These are phyloP conservation scores for Amoebophrya sp. DNA, from an alignment of 169 alveolate genomes.

Conservation along the genomic window DNA sequence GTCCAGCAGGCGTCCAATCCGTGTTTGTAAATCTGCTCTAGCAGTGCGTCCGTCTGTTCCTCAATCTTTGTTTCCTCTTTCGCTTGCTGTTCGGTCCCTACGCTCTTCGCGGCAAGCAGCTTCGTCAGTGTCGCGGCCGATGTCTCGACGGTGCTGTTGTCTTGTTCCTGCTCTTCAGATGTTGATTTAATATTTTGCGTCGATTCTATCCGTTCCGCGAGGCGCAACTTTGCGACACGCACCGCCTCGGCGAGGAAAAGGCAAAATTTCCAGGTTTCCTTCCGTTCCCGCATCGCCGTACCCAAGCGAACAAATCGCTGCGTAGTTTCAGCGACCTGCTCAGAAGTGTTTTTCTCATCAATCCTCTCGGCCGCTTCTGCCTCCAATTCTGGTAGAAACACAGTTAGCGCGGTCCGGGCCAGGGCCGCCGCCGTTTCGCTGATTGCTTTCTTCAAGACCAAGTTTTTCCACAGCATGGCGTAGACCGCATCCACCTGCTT, in stretches of 20 bases:
- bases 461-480: not conserved
- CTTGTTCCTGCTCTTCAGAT: too few relatives aligned
- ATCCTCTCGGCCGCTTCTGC: not conserved
- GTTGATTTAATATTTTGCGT: too few relatives aligned
- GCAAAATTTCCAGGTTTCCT: not conserved
- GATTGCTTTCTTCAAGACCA: not conserved
- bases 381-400: not conserved
- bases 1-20: not conserved
- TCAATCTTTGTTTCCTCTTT: too few relatives aligned
- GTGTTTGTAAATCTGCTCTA: not conserved
- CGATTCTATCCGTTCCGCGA: too few relatives aligned
- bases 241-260: not conserved
- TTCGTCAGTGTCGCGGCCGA: too few relatives aligned
- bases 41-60: not conserved
- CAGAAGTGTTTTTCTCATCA: too few relatives aligned
- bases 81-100: too few relatives aligned
- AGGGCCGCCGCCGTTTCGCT: not conserved
- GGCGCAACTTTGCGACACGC: not conserved
- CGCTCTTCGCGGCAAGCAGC: too few relatives aligned
- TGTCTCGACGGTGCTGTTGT: too few relatives aligned
- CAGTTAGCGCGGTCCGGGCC: not conserved
- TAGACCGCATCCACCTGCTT: not conserved
- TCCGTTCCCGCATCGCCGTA: not conserved
- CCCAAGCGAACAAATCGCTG: too few relatives aligned
- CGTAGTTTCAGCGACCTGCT: too few relatives aligned